These are phyloP conservation scores for Sclerotinia minor DNA, from an alignment of 2,329 filamentous ascomycete species.

Conservation along the genomic window DNA sequence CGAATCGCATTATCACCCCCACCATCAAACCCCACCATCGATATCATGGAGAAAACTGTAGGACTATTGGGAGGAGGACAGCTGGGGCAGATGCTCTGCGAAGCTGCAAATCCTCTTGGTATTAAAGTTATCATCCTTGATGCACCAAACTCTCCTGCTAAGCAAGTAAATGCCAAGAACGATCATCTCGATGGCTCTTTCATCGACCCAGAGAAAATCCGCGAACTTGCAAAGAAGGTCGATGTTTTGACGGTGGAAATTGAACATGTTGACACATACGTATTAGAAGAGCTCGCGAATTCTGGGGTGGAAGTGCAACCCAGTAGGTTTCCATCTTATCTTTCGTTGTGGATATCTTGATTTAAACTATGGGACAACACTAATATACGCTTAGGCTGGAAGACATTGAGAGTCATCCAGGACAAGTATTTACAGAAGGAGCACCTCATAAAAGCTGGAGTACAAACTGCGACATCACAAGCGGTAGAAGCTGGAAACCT, in stretches of 20 bases:
- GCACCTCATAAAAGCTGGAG: constrained; percentile 65
- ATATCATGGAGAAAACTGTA: constrained; percentile 37
- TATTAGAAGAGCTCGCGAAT: constrained; percentile 78
- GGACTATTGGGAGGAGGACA: constrained; percentile 65
- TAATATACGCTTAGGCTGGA: constrained; percentile 77
- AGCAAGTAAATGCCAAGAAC: constrained; percentile 76
- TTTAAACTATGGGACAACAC: constrained; percentile 46
- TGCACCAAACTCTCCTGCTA: constrained; percentile 73
- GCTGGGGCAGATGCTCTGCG: constrained; percentile 89
- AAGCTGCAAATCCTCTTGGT: constrained; percentile 77
- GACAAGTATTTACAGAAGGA: constrained; percentile 92
- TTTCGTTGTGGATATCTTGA: constrained; percentile 1
- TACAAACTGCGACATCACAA: constrained; percentile 72
- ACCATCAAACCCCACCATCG: constrained; percentile 17
- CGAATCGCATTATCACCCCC: constrained; percentile 8
- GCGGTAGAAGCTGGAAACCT: constrained; percentile 56
- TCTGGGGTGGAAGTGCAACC: constrained; percentile 57
- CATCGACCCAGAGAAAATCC: constrained; percentile 77
- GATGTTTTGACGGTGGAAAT: constrained; percentile 92
- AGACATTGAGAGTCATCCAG: constrained; percentile 84
- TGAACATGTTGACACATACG: constrained; percentile 89
- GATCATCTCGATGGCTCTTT: constrained; percentile 84
- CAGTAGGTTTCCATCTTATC: constrained; percentile 19
- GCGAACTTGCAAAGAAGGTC: constrained; percentile 71
- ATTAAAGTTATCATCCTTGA: constrained; percentile 81